Evolutionary conservation across 2,329 filamentous ascomycete species (phyloP).

Genomic region (Curvularia spicifera): DNA sequence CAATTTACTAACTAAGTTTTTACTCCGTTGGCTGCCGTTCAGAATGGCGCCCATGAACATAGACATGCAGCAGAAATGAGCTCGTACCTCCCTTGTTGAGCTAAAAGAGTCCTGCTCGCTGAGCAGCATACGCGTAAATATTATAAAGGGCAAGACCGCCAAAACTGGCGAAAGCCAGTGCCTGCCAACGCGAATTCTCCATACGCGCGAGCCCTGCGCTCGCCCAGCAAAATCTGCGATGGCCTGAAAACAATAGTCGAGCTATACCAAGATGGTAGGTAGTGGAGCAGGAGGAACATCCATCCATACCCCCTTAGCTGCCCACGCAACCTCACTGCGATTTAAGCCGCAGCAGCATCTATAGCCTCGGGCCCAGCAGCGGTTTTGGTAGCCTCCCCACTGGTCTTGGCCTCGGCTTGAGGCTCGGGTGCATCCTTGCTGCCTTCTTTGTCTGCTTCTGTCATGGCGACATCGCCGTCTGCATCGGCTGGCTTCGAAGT

Average conservation of each 20-base stretch:
- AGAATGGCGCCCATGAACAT: conserved; percentile 1
- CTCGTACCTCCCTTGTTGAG: conserved; percentile 3
- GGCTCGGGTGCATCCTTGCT: conserved; percentile 25
- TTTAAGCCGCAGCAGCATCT: conserved; percentile 14
- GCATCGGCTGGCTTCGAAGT: conserved; percentile 28
- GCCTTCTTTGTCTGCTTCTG: conserved; percentile 30
- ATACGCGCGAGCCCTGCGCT: neutral
- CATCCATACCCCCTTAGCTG: neutral
- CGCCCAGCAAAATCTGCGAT: neutral
- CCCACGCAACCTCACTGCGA: neutral
- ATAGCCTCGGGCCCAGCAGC: conserved; percentile 16
- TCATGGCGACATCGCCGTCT: conserved; percentile 39
- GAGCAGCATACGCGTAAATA: conserved; percentile 25
- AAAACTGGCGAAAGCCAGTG: conserved; percentile 4
- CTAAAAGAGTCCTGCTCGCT: conserved; percentile 14
- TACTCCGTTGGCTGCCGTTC: conserved; percentile 11
- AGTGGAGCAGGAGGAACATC: neutral
- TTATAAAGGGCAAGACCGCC: conserved; percentile 10
- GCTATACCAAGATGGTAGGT: neutral
- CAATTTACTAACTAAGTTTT: conserved; percentile 19
- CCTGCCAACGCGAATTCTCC: conserved; percentile 1
- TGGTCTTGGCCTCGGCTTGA: conserved; percentile 24
- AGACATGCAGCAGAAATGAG: conserved; percentile 9
- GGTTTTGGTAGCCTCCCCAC: conserved; percentile 16
- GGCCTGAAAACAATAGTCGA: conserved; percentile 6